Conservation (phyloP, 2,329 filamentous ascomycete genomes). For the Rhynchosporium graminicola region DNA sequence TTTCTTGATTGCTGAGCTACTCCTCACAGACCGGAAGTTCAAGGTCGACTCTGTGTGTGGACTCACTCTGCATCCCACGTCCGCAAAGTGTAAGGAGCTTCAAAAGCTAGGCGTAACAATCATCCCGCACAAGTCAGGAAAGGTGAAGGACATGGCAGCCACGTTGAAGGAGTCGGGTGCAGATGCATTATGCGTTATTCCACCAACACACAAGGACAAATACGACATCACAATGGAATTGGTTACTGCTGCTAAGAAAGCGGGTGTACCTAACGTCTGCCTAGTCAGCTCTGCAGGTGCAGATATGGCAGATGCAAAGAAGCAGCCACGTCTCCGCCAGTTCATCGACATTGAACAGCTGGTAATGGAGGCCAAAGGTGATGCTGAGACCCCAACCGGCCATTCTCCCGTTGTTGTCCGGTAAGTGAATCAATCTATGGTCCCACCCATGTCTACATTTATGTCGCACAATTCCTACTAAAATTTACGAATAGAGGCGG, state of each 20-base stretch:
- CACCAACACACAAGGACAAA: neutral
- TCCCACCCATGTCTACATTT: neutral
- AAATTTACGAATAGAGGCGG: neutral
- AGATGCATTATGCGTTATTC: neutral
- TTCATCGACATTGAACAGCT: neutral
- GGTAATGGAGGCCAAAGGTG: neutral
- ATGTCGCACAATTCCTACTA: neutral
- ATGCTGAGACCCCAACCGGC: neutral
- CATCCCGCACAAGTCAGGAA: neutral
- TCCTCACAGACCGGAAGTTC: neutral
- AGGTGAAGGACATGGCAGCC: neutral
- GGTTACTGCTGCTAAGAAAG: neutral
- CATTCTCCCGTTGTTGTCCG: neutral
- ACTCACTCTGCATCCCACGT: neutral
- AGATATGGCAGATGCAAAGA: neutral
- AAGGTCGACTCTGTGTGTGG: neutral
- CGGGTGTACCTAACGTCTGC: neutral
- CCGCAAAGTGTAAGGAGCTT: neutral
- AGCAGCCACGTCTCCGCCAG: neutral
- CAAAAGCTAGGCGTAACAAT: neutral
- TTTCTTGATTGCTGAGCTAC: neutral
- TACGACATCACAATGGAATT: neutral
- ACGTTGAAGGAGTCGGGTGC: neutral
- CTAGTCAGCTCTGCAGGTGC: neutral
- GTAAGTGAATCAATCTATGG: neutral